Conservation (phyloP, 2,329 filamentous ascomycete genomes). For the Tolypocladium tropicale region DNA sequence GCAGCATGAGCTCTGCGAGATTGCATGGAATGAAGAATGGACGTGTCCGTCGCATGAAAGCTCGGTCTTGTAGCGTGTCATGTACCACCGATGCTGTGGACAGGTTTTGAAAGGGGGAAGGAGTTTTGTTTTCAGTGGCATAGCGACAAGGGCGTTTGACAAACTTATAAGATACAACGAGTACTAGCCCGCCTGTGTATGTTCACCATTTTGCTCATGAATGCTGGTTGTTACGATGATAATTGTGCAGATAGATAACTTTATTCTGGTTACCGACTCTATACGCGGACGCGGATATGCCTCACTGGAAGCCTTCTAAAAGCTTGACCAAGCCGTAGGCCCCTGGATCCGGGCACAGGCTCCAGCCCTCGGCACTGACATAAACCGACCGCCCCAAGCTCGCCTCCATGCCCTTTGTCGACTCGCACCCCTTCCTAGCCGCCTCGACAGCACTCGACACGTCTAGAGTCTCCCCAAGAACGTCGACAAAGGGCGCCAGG, state of each 20-base stretch:
- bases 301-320: slow-evolving; percentile 36
- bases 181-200: too few relatives aligned
- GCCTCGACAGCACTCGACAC: slow-evolving; percentile 26
- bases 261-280: neutral
- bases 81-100: neutral
- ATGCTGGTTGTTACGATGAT: too few relatives aligned
- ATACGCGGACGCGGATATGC: neutral
- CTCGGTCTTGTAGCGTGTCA: too few relatives aligned
- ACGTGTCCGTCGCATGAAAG: neutral
- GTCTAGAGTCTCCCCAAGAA: slow-evolving; percentile 36
- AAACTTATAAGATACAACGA: neutral
- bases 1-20: neutral
- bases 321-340: slow-evolving; percentile 52
- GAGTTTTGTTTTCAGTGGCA: neutral
- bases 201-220: too few relatives aligned
- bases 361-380: slow-evolving; percentile 57
- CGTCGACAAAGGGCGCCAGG: slow-evolving; percentile 50
- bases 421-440: slow-evolving; percentile 52
- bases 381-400: slow-evolving; percentile 66
- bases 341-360: slow-evolving; percentile 63
- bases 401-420: slow-evolving; percentile 65
- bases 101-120: neutral
- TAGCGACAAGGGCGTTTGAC: neutral
- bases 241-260: too few relatives aligned
- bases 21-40: neutral